A percentile compares a stretch with the other conserved stretches of the same genome.
These are phyloP conservation scores for Lepidium didymum DNA, from an alignment of 345 rosid genomes.

Conservation along the genomic window DNA sequence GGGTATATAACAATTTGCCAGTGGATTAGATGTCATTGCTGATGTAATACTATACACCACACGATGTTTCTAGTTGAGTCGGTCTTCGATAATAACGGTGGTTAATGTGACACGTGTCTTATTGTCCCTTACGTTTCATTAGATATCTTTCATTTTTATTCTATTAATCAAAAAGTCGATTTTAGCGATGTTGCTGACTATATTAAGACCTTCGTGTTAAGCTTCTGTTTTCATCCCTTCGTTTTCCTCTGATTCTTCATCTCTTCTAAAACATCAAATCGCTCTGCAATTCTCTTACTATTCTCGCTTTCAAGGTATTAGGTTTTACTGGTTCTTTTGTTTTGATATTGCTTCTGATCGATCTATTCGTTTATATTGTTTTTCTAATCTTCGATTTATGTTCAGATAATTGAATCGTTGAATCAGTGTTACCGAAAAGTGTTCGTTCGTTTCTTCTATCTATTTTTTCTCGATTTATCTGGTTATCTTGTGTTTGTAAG, in stretches of 20 bases:
- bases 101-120: background rate
- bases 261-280: background rate
- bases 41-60: constrained; percentile 15
- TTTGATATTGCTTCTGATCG: background rate
- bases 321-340: background rate
- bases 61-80: constrained; percentile 9
- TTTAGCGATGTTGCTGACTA: background rate
- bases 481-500: background rate
- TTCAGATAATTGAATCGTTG: background rate
- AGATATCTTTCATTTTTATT: background rate
- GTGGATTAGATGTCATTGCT: background rate
- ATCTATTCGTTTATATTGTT: background rate
- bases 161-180: background rate
- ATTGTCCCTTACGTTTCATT: background rate
- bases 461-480: background rate
- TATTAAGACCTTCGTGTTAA: background rate
- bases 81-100: background rate
- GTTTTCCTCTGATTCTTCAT: background rate
- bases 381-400: background rate
- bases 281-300: background rate
- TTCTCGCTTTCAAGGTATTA: constrained; percentile 9
- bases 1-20: background rate
- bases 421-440: background rate
- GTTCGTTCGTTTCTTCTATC: background rate
- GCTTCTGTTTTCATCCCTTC: background rate